These are phyloP conservation scores for Nidularia pulvinata DNA, from an alignment of 768 basidiomycete genomes.

Conservation along the genomic window DNA sequence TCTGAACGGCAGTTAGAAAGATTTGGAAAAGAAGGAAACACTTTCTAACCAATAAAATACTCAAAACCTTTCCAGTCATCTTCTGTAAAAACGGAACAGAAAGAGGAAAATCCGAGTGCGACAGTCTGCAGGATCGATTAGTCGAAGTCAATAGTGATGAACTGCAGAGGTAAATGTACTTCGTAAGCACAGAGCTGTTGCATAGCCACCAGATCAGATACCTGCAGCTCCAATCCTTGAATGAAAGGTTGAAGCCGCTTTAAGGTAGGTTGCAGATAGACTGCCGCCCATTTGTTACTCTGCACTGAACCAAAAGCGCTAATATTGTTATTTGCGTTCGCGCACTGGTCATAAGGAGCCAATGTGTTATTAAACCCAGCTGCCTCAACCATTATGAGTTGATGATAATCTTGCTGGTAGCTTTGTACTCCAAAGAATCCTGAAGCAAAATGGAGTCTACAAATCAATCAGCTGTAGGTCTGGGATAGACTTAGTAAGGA, in stretches of 20 bases:
- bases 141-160: not conserved
- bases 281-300: slow-evolving; percentile 52
- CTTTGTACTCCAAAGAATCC: slow-evolving; percentile 61
- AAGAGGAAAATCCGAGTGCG: slow-evolving; percentile 73
- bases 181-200: slow-evolving; percentile 78
- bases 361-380: slow-evolving; percentile 67
- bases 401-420: slow-evolving; percentile 53
- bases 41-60: slow-evolving; percentile 43
- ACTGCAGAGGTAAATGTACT: slow-evolving; percentile 28
- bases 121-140: slow-evolving; percentile 50
- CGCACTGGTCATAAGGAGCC: slow-evolving; percentile 66
- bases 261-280: slow-evolving; percentile 60
- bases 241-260: slow-evolving; percentile 50
- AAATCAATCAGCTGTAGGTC: not conserved
- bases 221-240: slow-evolving; percentile 48
- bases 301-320: slow-evolving; percentile 37
- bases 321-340: slow-evolving; percentile 50
- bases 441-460: slow-evolving; percentile 33
- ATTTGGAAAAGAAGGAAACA: not conserved
- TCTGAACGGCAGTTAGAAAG: slow-evolving; percentile 24
- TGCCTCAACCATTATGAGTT: slow-evolving; percentile 61
- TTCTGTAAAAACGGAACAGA: slow-evolving; percentile 78
- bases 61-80: slow-evolving; percentile 82
- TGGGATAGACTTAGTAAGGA: not conserved
- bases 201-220: slow-evolving; percentile 55